Evolutionary conservation across 306 rosid species (phyloP).

Genomic region (Vigna hirtella): DNA sequence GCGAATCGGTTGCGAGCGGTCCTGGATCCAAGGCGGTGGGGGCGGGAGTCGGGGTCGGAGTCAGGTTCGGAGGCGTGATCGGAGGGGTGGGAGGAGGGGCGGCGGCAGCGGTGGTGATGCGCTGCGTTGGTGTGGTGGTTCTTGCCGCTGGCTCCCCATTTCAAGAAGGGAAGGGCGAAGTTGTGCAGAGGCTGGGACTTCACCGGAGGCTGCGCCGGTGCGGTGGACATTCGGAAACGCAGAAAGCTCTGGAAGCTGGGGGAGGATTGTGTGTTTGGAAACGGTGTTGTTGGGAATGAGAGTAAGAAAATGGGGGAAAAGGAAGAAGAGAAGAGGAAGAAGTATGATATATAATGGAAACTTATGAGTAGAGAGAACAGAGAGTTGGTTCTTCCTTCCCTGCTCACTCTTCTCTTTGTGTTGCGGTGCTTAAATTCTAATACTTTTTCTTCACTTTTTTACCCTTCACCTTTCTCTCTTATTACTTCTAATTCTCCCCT

Average conservation of each 20-base stretch:
- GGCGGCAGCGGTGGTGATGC: constrained; percentile 71
- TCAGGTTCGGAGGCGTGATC: constrained; percentile 59
- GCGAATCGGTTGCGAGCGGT: constrained; percentile 66
- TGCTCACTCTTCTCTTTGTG: background rate
- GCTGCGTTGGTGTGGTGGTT: constrained; percentile 59
- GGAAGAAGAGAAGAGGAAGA: background rate
- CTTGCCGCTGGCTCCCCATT: constrained; percentile 79
- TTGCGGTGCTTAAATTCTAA: background rate
- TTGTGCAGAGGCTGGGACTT: constrained; percentile 94
- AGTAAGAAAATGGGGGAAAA: background rate
- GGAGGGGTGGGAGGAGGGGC: constrained; percentile 31
- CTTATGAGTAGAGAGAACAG: background rate
- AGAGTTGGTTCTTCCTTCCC: background rate
- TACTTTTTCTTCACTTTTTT: background rate
- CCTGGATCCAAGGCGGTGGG: constrained; percentile 64
- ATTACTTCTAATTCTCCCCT: background rate
- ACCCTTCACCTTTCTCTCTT: background rate
- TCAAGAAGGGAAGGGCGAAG: constrained; percentile 74
- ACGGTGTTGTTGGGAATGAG: background rate
- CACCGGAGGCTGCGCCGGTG: constrained; percentile 57
- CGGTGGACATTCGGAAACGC: constrained; percentile 68
- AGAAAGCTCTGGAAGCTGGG: background rate
- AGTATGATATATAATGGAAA: background rate
- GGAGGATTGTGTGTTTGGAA: background rate
- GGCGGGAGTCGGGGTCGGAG: constrained; percentile 51